Base-by-base conservation (phyloP, 805 yeast species). In the Blastobotrys mokoenaii region DNA sequence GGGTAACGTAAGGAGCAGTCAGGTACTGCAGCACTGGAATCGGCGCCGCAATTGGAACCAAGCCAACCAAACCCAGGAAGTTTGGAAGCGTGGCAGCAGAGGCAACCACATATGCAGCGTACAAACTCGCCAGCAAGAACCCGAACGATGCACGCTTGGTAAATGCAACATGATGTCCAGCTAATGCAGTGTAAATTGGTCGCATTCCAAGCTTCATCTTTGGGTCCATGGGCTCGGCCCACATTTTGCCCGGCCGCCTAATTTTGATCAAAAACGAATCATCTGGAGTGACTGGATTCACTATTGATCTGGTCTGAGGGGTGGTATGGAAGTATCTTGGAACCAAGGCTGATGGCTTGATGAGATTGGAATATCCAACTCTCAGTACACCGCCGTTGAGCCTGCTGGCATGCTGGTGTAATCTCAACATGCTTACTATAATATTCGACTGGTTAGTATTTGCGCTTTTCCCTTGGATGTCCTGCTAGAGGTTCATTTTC, bases 141-240 rank as follows among this genome's bases (percentile, higher is more conserved):
- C 83, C 82, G 8, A 82, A 55, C 2, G 84, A 68, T 46, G 81
- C 67, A 50, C 87, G 61, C 54, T 80, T 82, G 38, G 81, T 66
- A 45, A 80, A 69, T 2, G 84, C 76, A 2, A 82, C 77, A 46
- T 80, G 79, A 40, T 74, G 72, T 6, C 77, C 68, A 2, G 79
- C 69, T 0, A 88, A 86, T 0, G 83, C 77, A 41, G 70, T 74
- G 54, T 84, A 84, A 20, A 84, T 53, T 2, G 89, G 82, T 48
- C 69, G 70, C 54, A 77, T 73, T 2, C 84, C 77, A 4, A 79
- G 63, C 43, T 86, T 63, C 47, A 59, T 73, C 20, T 77, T 69
- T 3, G 66, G 58, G 4, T 79, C 79, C 18, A 83, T 58, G n/a
- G 71, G 70, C 11, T 70, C 70, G 12, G 70, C 56, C 27, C 67